Percentiles rank a stretch among this genome's conserved stretches.
These are phyloP conservation scores for Hondaea fermentalgiana DNA, from an alignment of 108 stramenopile genomes.

Conservation along the genomic window DNA sequence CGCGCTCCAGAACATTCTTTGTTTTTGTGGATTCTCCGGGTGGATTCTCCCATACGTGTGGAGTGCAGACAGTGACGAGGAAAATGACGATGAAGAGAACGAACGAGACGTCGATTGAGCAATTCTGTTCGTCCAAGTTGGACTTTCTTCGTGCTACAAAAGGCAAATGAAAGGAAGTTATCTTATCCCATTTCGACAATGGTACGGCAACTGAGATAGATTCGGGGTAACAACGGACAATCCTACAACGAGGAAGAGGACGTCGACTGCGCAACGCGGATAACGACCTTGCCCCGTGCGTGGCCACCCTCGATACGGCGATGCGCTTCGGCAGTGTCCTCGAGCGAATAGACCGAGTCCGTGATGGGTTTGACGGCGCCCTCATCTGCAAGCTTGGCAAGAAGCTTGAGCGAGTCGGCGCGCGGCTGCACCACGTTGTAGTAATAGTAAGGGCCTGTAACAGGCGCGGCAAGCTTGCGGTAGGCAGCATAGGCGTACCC, in stretches of 20 bases:
- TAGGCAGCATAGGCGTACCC: background rate
- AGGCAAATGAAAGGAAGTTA: too few relatives aligned
- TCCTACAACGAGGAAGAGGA: too few relatives aligned
- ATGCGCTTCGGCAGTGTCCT: background rate
- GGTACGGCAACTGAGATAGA: too few relatives aligned
- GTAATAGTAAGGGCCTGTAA: background rate
- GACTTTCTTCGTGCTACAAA: too few relatives aligned
- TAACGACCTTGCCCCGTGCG: background rate
- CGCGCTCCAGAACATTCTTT: background rate
- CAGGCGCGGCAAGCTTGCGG: background rate
- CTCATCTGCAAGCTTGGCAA: background rate
- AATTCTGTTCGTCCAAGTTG: too few relatives aligned
- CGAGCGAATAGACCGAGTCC: constrained; percentile 4
- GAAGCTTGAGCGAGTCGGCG: background rate
- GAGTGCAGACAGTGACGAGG: too few relatives aligned
- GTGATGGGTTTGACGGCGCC: background rate
- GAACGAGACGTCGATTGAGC: too few relatives aligned
- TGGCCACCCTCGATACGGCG: background rate
- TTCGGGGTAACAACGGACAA: too few relatives aligned
- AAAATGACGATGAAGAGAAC: too few relatives aligned
- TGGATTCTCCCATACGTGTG: background rate
- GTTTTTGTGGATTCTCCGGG: background rate
- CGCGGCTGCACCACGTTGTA: background rate
- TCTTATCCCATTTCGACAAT: too few relatives aligned
- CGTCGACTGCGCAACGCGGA: background rate